Base-by-base conservation (phyloP, 805 yeast genomes). In the Starmerella roubikii region DNA sequence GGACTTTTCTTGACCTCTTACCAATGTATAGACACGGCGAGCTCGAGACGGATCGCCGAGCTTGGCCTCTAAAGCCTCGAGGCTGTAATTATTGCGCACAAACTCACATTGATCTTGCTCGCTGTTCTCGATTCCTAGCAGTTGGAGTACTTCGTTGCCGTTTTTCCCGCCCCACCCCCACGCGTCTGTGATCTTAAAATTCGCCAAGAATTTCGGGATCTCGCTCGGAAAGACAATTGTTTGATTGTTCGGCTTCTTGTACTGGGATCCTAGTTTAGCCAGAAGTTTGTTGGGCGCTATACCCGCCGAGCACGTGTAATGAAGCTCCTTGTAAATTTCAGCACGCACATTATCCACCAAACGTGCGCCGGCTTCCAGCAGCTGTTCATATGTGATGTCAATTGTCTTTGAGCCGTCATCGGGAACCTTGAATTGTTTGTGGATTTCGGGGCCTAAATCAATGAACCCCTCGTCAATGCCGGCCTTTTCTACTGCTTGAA, bases 391-490 rank as follows among this genome's bases (percentile, higher is more conserved):
- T 94, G 95, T 86, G 51, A 77, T 82, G 6, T 54, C 44, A 9
- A 44, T 13, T 10, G 19, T 17, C 4, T 33, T 15, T 11, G 24
- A 31, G 79, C 81, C 27, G 77, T 51, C 2, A 4, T 54, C 49
- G 0, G 30, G 38, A 3, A 50, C 46, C 1, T 45, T 30, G 10
- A 75, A 56, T 36, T 54, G 60, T 1, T 55, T 42, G 49, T 71
- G 67, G 0, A 83, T 71, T 19, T 71, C 48, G 28, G 79, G 62
- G 0, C 96, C 94, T 30, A 91, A 57, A 59, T 91, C 96, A 48
- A 91, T 47, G 54, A 79, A 91, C 35, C 85, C 76, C 59, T 91
- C 98, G 59, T 91, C 98, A 16, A 86, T 91, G 59, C 96, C 84
- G 0, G 95, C 97, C 60, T 86, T 86, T 56, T 91, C 94, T 0